Percentiles rank a stretch among this genome's conserved stretches.
Conservation (phyloP, 1,284 basidiomycete genomes). For the Rhodotorula sp. region DNA sequence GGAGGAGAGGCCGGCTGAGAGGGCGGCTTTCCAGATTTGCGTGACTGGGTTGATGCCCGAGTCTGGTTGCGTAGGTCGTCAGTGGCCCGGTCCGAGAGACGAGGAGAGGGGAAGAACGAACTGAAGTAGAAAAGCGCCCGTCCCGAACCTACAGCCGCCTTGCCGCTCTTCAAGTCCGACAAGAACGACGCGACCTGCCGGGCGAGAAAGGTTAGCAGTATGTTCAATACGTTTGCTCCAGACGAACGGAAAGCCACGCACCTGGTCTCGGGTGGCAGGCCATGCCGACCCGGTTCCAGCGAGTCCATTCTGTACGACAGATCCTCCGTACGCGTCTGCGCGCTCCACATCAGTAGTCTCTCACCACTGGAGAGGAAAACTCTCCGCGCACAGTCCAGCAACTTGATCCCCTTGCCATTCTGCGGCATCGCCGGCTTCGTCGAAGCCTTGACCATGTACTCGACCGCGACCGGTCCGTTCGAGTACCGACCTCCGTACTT, state of each 20-base stretch:
- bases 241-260: neutral
- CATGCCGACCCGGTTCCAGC: constrained; percentile 16
- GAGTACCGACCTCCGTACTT: constrained; percentile 27
- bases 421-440: constrained; percentile 14
- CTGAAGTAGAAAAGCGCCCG: constrained; percentile 36
- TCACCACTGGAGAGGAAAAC: neutral
- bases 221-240: too few relatives aligned
- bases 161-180: constrained; percentile 16
- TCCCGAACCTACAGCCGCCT: constrained; percentile 7
- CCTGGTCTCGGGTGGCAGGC: constrained; percentile 30
- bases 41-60: constrained; percentile 35
- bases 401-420: neutral
- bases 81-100: neutral
- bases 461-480: constrained; percentile 36
- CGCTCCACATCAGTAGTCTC: too few relatives aligned
- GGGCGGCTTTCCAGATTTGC: constrained; percentile 30
- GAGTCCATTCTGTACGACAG: constrained; percentile 29
- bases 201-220: too few relatives aligned
- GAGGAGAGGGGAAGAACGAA: neutral
- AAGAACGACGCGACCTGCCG: constrained; percentile 22
- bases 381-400: constrained; percentile 21
- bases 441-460: constrained; percentile 25
- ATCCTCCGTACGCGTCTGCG: constrained; percentile 37
- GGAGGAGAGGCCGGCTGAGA: neutral
- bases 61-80: neutral